Base-by-base conservation (phyloP, 352 stramenopile species). In the Phytophthora capsici region DNA sequence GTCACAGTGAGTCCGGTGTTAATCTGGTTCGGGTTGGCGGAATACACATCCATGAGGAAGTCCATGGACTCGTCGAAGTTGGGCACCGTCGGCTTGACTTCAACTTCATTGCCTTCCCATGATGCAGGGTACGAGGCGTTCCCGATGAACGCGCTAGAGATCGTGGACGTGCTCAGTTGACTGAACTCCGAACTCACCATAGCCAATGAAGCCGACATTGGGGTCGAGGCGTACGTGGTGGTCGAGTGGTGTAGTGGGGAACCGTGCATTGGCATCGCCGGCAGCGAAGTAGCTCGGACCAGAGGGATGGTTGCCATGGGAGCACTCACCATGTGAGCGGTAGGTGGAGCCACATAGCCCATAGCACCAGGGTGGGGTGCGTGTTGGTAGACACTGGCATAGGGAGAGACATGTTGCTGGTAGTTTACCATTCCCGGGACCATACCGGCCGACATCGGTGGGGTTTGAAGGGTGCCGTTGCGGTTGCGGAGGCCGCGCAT, bases 31-130 rank as follows among this genome's bases (percentile, higher is more conserved):
- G 82, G 82, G 54, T 88, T 73, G 36, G 67, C 58, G 26, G 77
- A 76, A 63, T 90, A 91, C 34, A 89, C 72, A 65, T 84, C 60
- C 82, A 93, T 91, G 62, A 93, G 70, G 69, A 91, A 93, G 66
- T 91, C 85, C 82, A 93, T 91, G 38, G 81, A 91, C 67, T 91
- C 85, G 59, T 86, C 73, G 46, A 90, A 93, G 63, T 89, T 73
- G 1, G 78, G 81, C 13, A 78, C 69, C 2, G 63, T 68, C 14
- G 62, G 60, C 57, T 81, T 77, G 52, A 38, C 49, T 53, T 75
- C 65, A 55, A 36, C 36, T 20, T 9, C 36, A 37, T 51, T 55
- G 30, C 45, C 52, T 20, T 74, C 63, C 71, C 77, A 83, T 3
- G 65, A 66, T 10, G 60, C 32, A 30, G 74, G 69, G 22, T 76